A percentile compares a stretch with the other conserved stretches of the same genome.
Conservation (phyloP, 345 rosid genomes). For the Populus davidiana region DNA sequence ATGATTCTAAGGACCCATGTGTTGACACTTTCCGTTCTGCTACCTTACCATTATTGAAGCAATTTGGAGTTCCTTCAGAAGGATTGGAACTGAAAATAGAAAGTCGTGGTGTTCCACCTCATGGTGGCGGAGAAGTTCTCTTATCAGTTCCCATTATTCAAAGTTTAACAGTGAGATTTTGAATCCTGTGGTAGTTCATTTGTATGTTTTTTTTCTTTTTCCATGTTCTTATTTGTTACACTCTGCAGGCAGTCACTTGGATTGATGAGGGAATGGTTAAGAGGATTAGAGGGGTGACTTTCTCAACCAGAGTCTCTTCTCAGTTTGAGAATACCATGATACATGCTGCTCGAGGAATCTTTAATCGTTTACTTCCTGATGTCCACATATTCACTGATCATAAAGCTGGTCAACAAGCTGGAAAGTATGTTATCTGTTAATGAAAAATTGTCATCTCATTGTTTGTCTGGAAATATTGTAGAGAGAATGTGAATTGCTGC, state of each 20-base stretch:
- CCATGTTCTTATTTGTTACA: slow-evolving; percentile 12
- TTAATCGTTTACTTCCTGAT: slow-evolving; percentile 82
- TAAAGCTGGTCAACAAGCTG: slow-evolving; percentile 68
- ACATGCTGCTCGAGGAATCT: slow-evolving; percentile 83
- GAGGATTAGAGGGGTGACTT: slow-evolving; percentile 81
- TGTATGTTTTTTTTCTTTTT: background rate
- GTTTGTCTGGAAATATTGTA: background rate
- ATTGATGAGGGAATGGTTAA: slow-evolving; percentile 87
- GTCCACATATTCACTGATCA: slow-evolving; percentile 75
- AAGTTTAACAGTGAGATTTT: slow-evolving; percentile 46
- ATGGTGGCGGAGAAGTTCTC: slow-evolving; percentile 81
- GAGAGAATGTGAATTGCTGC: background rate
- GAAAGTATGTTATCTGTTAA: slow-evolving; percentile 58
- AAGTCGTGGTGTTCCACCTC: slow-evolving; percentile 75
- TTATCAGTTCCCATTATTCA: slow-evolving; percentile 61
- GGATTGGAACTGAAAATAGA: slow-evolving; percentile 73
- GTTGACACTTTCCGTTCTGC: slow-evolving; percentile 75
- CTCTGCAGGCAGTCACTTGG: slow-evolving; percentile 69
- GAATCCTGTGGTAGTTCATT: background rate
- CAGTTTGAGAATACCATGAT: slow-evolving; percentile 79
- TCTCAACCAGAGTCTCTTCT: slow-evolving; percentile 65
- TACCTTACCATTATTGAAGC: slow-evolving; percentile 61
- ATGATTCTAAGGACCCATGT: slow-evolving; percentile 73
- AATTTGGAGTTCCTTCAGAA: slow-evolving; percentile 71
- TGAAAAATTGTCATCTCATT: background rate